Base-by-base conservation (phyloP, 306 rosid species). In the Lathyrus sativus region DNA sequence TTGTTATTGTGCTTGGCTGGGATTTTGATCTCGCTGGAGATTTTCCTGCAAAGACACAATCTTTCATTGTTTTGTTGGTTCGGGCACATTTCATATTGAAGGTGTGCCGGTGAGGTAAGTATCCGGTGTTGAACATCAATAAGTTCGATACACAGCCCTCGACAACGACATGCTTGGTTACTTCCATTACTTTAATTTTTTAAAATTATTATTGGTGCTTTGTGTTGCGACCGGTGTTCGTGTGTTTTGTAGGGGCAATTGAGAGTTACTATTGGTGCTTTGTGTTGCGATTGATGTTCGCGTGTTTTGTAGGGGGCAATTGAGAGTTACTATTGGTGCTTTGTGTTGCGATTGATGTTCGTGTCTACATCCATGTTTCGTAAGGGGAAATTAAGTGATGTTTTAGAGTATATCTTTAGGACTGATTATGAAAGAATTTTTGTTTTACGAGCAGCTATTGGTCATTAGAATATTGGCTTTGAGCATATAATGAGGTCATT, bases 401-500 rank as follows among this genome's bases (percentile, higher is more conserved):
- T 26, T 26, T 65, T 15, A 12, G 74, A 51, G 11, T 31, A 10
- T 69, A n/a, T 42, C 13, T 38, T 42, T 72, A 24, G 76, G 76
- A 35, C 31, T 65, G 2, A 0, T 50, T 66, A 9, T 76, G 68
- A 19, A 8, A 18, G 11, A 18, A 8, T 19, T 71, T 38, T 1
- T 71, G 18, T 17, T 37, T 41, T 65, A 1, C 43, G 35, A 11
- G 18, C 12, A 12, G 12, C 1, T 7, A 38, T 3, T 11, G 14
- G 19, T 62, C 14, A 3, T 53, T 3, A 28, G 33, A 19, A 22
- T 67, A 9, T 61, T 54, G 49, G n/a, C 9, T 56, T 55, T 15
- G 68, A 54, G 69, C 37, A 54, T 43, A 48, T 49, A 67, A 28
- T 35, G 2, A 9, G 55, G 5, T 42, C 15, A 22, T 70, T 19